Evolutionary conservation across 2,329 filamentous ascomycete species (phyloP).

Genomic region (Diaporthe citri): DNA sequence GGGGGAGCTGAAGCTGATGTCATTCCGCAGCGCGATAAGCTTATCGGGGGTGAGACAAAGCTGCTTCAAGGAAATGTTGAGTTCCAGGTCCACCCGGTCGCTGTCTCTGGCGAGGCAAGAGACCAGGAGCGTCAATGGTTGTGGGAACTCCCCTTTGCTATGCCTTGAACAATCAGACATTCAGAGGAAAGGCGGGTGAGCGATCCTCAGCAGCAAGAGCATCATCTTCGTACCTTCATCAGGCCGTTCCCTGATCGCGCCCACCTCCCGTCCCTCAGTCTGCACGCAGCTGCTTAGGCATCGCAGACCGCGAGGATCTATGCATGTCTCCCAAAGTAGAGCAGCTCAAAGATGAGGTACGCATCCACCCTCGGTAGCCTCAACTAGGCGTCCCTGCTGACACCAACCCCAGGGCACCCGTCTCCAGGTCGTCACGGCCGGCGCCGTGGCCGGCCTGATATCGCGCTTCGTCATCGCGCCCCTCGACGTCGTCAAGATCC

Average conservation of each 20-base stretch:
- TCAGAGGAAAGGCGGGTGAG: constrained; percentile 20
- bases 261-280: background rate
- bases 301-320: constrained; percentile 35
- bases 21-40: constrained; percentile 20
- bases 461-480: constrained; percentile 95
- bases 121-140: background rate
- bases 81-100: constrained; percentile 11
- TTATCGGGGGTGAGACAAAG: constrained; percentile 15
- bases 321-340: constrained; percentile 58
- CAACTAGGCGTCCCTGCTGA: constrained; percentile 5
- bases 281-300: background rate
- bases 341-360: constrained; percentile 72
- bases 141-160: background rate
- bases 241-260: background rate
- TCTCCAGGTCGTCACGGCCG: constrained; percentile 68
- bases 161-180: background rate
- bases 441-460: constrained; percentile 81
- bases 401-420: constrained; percentile 61
- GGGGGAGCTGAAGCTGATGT: constrained; percentile 25
- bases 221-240: background rate
- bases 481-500: constrained; percentile 98
- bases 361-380: constrained; percentile 34
- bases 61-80: constrained; percentile 10
- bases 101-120: background rate
- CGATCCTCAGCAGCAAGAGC: constrained; percentile 10